These are phyloP conservation scores for Thelonectria discophora DNA, from an alignment of 2,329 filamentous ascomycete genomes.

Conservation along the genomic window DNA sequence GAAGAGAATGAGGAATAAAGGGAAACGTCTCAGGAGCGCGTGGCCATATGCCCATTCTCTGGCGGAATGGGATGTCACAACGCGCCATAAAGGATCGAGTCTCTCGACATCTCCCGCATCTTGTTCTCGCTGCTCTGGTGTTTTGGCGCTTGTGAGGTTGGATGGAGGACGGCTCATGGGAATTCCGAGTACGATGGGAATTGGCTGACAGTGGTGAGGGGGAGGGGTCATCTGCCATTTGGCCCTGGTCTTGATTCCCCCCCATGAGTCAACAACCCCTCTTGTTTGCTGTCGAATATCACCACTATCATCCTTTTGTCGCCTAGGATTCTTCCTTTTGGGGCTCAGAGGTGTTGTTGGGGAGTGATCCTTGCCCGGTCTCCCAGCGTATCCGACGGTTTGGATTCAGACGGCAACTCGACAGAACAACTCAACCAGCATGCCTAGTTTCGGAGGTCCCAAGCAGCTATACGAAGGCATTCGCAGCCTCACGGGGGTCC, in stretches of 20 bases:
- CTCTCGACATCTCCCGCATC: conserved; percentile 1
- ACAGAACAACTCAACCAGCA: background rate
- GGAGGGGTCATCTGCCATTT: background rate
- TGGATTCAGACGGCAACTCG: background rate
- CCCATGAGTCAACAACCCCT: background rate
- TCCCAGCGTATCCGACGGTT: background rate
- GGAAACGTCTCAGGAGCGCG: conserved; percentile 6
- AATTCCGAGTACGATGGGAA: conserved; percentile 1
- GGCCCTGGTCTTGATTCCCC: background rate
- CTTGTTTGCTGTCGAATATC: background rate
- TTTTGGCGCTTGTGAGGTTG: background rate
- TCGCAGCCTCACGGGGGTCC: no score
- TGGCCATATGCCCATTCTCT: conserved; percentile 31
- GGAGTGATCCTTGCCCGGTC: background rate
- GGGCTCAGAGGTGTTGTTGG: background rate
- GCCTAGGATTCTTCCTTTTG: no score
- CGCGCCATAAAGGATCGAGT: conserved; percentile 15
- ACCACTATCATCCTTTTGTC: background rate
- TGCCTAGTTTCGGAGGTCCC: background rate
- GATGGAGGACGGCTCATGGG: background rate
- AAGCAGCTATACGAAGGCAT: no score
- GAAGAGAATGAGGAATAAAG: no score
- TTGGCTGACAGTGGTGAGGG: background rate
- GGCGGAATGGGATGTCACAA: conserved; percentile 27
- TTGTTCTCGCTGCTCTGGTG: background rate